Evolutionary conservation across 2,329 filamentous ascomycete species (phyloP).

Genomic region (Aspergillus sp.): DNA sequence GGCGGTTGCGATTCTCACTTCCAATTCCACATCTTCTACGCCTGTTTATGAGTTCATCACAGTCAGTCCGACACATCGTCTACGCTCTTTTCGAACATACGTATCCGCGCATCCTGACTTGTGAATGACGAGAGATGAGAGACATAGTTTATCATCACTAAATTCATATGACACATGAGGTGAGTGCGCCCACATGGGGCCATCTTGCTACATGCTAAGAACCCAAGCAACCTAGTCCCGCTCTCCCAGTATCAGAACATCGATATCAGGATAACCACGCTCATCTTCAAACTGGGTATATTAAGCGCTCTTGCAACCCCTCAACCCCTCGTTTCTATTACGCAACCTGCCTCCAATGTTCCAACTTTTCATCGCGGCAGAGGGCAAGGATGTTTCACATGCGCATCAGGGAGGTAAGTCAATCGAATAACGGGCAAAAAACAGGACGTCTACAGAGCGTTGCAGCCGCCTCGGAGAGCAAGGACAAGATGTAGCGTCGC

Average conservation of each 20-base stretch:
- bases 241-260: background rate
- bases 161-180: slow-evolving; percentile 9
- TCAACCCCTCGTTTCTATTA: background rate
- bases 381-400: background rate
- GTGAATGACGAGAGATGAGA: background rate
- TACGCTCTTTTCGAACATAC: background rate
- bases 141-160: slow-evolving; percentile 11
- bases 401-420: background rate
- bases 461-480: slow-evolving; percentile 76
- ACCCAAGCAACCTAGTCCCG: background rate
- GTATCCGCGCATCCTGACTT: background rate
- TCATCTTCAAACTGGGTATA: slow-evolving; percentile 8
- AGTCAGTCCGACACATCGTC: background rate
- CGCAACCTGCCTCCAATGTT: background rate
- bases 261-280: background rate
- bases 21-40: slow-evolving; percentile 1
- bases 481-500: slow-evolving; percentile 94
- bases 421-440: background rate
- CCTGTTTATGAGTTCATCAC: background rate
- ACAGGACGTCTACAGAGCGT: slow-evolving; percentile 17
- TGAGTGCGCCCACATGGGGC: slow-evolving; percentile 1
- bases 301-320: background rate
- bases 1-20: background rate
- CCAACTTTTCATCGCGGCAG: background rate
- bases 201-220: background rate